Base-by-base conservation (phyloP, 257 asterid species). In the Penstemon davidsonii region DNA sequence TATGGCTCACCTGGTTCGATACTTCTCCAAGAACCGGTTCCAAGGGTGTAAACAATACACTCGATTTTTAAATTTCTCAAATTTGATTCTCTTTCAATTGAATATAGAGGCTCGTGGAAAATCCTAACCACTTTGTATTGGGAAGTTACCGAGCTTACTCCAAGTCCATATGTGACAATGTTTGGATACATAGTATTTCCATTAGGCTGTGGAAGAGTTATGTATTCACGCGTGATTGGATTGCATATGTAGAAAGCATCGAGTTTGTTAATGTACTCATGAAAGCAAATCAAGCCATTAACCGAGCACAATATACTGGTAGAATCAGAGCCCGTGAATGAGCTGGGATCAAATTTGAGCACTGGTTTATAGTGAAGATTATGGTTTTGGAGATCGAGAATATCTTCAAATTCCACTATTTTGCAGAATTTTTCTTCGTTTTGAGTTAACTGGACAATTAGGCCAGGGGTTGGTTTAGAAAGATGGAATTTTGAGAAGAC, bases 41-140 rank as follows among this genome's bases (percentile, higher is more conserved):
- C 85, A 4, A 82, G 73, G 3, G 88, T 73, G 74, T 82, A 78
- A 41, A 80, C 78, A 5, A 60, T 55, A 40, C 82, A 80, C 4
- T 54, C 68, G 75, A 73, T n/a, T 54, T 55, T 0, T 56, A 70
- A 60, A 65, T 42, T 15, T 60, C 8, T 3, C 33, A 63, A 0
- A 50, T 46, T 42, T 5, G 7, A 15, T 5, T 25, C 6, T 0
- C 58, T 37, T 1, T n/a, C 42, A 2, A 64, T 43, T 7, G 50
- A 62, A 2, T 3, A 36, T 6, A n/a, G 15, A n/a, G 55, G 38
- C 3, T 69, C 66, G 5, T 69, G 73, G 19, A 42, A 62, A 43
- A 62, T 43, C n/a, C 73, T 38, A 0, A 80, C 72, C 42, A 80
- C 68, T 55, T 55, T 55, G 60, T 55, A 55, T 10, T 55, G 60